Conservation (phyloP, 805 yeast species). For the Candida broadrunensis region DNA sequence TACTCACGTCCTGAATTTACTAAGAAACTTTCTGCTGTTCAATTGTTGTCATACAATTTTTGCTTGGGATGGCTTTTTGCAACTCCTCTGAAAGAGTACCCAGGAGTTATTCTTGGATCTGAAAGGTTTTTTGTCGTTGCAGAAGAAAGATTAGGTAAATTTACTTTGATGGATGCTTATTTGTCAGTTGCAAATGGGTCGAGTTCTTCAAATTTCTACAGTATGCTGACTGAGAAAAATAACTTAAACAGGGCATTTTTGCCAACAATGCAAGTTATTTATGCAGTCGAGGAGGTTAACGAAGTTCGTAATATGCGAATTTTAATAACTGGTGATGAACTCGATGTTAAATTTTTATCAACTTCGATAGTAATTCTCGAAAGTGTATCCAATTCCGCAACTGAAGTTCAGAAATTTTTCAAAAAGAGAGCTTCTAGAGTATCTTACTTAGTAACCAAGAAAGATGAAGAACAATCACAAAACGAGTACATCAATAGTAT, state of each 20-base stretch:
- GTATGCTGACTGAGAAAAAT: conserved; percentile 42
- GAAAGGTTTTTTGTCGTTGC: conserved; percentile 67
- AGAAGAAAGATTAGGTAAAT: conserved; percentile 59
- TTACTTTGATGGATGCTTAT: conserved; percentile 67
- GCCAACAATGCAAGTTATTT: conserved; percentile 64
- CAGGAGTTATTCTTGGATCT: conserved; percentile 80
- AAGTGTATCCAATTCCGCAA: conserved; percentile 44
- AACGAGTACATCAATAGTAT: background rate
- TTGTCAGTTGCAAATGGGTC: conserved; percentile 68
- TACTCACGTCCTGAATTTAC: background rate
- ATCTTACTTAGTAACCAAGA: conserved; percentile 1
- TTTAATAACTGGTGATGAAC: conserved; percentile 60
- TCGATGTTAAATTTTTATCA: conserved; percentile 65
- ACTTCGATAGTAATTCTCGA: conserved; percentile 56
- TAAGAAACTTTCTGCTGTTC: conserved; percentile 33
- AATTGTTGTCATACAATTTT: conserved; percentile 58
- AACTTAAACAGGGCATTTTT: conserved; percentile 62
- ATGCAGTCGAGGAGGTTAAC: conserved; percentile 28
- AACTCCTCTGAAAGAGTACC: conserved; percentile 35
- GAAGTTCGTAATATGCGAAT: conserved; percentile 41
- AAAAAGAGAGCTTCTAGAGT: conserved; percentile 14
- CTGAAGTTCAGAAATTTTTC: conserved; percentile 37
- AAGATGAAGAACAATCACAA: background rate
- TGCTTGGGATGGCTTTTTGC: conserved; percentile 77
- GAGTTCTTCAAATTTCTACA: conserved; percentile 47